Evolutionary conservation across 352 stramenopile species (phyloP), one percentile per base, ranked within the genome.

Genomic region (Pythium aquatile): DNA sequence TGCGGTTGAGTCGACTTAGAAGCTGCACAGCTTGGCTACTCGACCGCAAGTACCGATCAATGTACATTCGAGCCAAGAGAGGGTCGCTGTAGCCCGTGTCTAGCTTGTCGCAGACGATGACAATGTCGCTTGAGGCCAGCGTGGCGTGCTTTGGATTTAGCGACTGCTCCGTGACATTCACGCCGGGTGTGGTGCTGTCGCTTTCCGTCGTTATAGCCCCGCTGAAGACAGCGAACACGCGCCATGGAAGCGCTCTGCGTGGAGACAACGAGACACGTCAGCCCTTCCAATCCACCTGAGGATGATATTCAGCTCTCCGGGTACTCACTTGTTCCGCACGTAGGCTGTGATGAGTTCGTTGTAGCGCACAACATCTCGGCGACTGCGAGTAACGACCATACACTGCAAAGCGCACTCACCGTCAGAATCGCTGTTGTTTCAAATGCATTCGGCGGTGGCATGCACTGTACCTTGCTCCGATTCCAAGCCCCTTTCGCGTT

Each of bases 101-200:
- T 7, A 94, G 81, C 55, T 94, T 94, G 56, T 94, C 86, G 71
- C 86, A 94, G 6, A 94, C 86, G 62, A 94, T 85, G 29, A 94
- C 78, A 16, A 93, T 67, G 52, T 93, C 83, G 32, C 81, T 90
- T 30, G 76, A 79, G 5, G 72, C 63, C 14, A 93, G 58, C 3
- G 79, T 81, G 24, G 77, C 65, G 42, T 70, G 70, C 8, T 73
- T 77, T 42, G 67, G 72, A 60, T 91, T 94, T n/a, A 91, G 55
- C 1, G 77, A 89, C 32, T 88, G 73, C 46, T 93, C 84, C 1
- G 81, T 88, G 17, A 88, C 78, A 10, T 57, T 56, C 28, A 54
- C 17, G 35, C 53, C 49, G 29, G 30, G 13, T 64, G 16, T 35
- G 44, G 6, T 75, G 20, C 52, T 40, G 35, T 28, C 58, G 68